These are phyloP conservation scores for Hibiscus tridactylites DNA, from an alignment of 345 rosid species.

Conservation along the genomic window DNA sequence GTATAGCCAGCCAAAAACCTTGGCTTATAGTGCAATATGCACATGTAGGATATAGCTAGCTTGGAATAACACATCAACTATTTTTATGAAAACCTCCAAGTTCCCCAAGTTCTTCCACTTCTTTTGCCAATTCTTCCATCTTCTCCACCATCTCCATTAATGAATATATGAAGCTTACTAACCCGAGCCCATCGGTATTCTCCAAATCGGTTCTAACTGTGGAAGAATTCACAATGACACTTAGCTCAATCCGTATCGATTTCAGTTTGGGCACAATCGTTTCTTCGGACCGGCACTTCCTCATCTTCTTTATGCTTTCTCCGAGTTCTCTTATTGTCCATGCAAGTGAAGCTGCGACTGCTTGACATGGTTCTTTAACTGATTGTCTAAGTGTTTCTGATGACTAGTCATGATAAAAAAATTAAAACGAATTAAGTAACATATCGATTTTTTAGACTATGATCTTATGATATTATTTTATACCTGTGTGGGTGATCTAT, in stretches of 20 bases:
- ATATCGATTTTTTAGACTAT: too few relatives aligned
- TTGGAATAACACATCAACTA: background rate
- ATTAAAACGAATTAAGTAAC: too few relatives aligned
- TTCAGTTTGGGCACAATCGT: slow-evolving; percentile 34
- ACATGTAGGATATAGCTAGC: background rate
- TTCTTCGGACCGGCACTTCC: slow-evolving; percentile 23
- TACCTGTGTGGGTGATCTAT: slow-evolving; percentile 38
- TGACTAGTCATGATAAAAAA: slow-evolving; percentile 6
- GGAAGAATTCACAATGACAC: slow-evolving; percentile 12
- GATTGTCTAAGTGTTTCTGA: slow-evolving; percentile 16
- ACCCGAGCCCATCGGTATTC: slow-evolving; percentile 27
- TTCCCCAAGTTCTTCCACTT: slow-evolving; percentile 49
- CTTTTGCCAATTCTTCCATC: slow-evolving; percentile 43
- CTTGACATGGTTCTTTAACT: slow-evolving; percentile 38
- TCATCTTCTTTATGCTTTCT: slow-evolving; percentile 45
- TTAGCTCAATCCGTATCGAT: slow-evolving; percentile 30
- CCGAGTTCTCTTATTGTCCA: slow-evolving; percentile 49
- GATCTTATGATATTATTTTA: too few relatives aligned
- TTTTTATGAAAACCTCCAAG: slow-evolving; percentile 27
- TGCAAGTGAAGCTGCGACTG: slow-evolving; percentile 29
- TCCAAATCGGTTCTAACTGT: background rate
- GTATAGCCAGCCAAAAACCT: background rate
- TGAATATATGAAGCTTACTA: slow-evolving; percentile 36
- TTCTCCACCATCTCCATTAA: slow-evolving; percentile 39
- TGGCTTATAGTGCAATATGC: background rate